Evolutionary conservation across 805 yeast species (phyloP), one percentile per base, ranked within the genome.

Genomic region (Candida orba): DNA sequence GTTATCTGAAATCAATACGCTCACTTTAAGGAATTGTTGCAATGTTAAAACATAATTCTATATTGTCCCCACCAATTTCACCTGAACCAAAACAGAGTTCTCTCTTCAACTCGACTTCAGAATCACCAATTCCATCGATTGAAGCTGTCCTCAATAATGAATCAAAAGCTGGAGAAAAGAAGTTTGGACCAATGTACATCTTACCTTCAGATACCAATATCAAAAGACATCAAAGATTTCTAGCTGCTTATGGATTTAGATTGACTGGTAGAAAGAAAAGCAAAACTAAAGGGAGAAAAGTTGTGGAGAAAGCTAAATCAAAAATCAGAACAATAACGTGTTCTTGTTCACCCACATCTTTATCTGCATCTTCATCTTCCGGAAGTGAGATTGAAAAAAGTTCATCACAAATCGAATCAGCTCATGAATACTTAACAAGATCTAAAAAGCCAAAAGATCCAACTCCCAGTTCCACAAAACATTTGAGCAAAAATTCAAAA

Each of bases 1-100:
- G 22, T 20, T 20, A 20, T 5, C 22, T 20, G 22, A 20, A 20
- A 27, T 8, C 5, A 12, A 27, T 9, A 25, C 29, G 29, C 12
- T 27, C 22, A 4, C 14, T 27, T 10, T 3, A 27, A 27, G 29
- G 13, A 13, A 27, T 10, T 4, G 6, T n/a, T 24, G 12, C 3
- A 24, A n/a, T 24, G 31, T 7, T 6, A 18, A 37, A 18, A 34
- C 42, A 12, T 18, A 20, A 20, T 34, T 27, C 15, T 10, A 27
- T 27, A 10, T 12, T 40, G 13, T 51, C 56, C 8, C 56, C 56
- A 4, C 56, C 54, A 24, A 34, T 50, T 9, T 49, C 56, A 7
- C 54, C 54, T n/a, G 43, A 40, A 8, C 43, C 49, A 10, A 45
- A 40, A 18, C 17, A 15, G 15, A 23, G 38, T 9, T 6, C 13